Conservation (phyloP, 2,329 filamentous ascomycete genomes). For the Colletotrichum sp. region DNA sequence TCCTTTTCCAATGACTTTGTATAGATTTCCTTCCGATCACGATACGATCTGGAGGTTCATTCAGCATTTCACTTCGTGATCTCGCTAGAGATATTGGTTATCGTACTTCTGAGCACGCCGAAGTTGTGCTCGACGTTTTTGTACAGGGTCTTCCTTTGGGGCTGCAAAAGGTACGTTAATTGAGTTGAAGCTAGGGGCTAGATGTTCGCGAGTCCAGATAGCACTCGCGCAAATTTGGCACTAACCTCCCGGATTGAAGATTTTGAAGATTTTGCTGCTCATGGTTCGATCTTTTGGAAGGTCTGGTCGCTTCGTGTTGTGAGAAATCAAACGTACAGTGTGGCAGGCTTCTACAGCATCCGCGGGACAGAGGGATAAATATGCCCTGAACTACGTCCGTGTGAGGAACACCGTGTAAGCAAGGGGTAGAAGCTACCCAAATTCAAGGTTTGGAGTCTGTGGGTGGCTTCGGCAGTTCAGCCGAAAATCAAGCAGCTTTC, state of each 20-base stretch:
- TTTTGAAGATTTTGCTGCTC: slow-evolving; percentile 31
- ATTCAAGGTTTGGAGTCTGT: neutral
- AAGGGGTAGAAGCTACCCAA: neutral
- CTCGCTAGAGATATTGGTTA: neutral
- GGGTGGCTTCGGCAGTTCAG: neutral
- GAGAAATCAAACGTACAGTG: neutral
- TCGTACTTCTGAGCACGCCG: slow-evolving; percentile 32
- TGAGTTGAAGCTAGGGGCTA: neutral
- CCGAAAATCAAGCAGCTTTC: neutral
- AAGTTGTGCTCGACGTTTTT: slow-evolving; percentile 31
- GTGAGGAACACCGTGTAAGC: neutral
- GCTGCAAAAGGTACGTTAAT: slow-evolving; percentile 1
- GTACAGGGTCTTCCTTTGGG: slow-evolving; percentile 26
- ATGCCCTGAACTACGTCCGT: neutral
- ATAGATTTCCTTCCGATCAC: slow-evolving; percentile 33
- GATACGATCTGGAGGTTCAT: slow-evolving; percentile 26
- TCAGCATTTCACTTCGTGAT: neutral
- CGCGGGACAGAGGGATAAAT: neutral
- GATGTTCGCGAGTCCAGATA: neutral
- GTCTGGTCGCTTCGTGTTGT: neutral
- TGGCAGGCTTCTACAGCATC: neutral
- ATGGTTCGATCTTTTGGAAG: neutral
- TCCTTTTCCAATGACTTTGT: slow-evolving; percentile 31
- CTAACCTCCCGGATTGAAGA: slow-evolving; percentile 36
- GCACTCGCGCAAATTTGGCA: neutral